These are phyloP conservation scores for Inga leiocalycina DNA, from an alignment of 306 rosid genomes.

Conservation along the genomic window DNA sequence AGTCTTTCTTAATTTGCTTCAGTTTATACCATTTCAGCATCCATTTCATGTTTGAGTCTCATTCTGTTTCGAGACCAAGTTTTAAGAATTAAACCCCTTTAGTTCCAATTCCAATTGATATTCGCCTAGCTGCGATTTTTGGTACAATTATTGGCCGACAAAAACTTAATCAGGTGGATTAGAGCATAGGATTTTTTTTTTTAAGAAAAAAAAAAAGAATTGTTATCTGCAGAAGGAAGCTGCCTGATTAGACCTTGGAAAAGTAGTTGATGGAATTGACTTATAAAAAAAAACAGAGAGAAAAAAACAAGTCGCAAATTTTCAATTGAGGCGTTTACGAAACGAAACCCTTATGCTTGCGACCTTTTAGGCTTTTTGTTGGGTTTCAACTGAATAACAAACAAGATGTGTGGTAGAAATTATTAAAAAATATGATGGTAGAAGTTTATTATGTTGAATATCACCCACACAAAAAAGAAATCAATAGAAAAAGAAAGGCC, in stretches of 20 bases:
- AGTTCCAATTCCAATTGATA: too few species aligned
- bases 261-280: background rate
- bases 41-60: background rate
- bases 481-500: too few species aligned
- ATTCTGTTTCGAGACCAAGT: background rate
- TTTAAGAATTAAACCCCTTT: background rate
- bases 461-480: too few species aligned
- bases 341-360: background rate
- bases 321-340: background rate
- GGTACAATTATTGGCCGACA: too few species aligned
- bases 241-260: background rate
- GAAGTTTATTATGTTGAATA: background rate
- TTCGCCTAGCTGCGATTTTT: too few species aligned
- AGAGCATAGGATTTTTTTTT: background rate
- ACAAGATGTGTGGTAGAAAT: background rate
- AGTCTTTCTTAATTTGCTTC: background rate
- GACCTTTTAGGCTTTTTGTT: background rate
- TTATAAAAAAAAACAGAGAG: too few species aligned
- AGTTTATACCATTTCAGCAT: background rate
- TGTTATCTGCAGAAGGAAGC: background rate
- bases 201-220: too few species aligned
- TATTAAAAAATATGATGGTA: background rate
- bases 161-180: too few species aligned
- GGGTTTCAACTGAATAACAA: background rate
- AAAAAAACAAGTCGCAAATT: background rate